phyloP scores from a whole-genome alignment of 768 basidiomycete species.

The Coprinopsis cinerea region DNA sequence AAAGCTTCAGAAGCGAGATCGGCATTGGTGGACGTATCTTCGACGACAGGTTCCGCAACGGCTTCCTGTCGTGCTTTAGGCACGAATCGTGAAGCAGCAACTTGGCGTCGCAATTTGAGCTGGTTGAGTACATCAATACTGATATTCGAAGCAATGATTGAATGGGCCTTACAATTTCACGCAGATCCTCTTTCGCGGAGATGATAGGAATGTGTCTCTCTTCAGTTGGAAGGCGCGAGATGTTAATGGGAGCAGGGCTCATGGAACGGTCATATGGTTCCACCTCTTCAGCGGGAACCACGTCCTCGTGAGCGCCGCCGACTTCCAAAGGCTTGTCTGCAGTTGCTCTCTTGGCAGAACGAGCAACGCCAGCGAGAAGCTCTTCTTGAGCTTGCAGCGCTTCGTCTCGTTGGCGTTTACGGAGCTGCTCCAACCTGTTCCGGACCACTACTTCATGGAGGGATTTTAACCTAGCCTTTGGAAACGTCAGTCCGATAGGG shows the following conservation, averaged over 20 bases:
- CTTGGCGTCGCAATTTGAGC: slow-evolving; percentile 74
- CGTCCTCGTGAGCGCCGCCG: slow-evolving; percentile 27
- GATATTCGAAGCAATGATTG: too few species aligned
- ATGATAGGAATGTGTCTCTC: slow-evolving; percentile 80
- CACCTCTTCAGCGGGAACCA: slow-evolving; percentile 48
- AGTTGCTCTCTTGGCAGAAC: slow-evolving; percentile 35
- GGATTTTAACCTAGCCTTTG: slow-evolving; percentile 81
- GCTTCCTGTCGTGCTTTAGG: slow-evolving; percentile 62
- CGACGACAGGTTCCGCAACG: slow-evolving; percentile 48
- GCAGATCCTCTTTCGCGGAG: slow-evolving; percentile 58
- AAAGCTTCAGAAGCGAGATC: slow-evolving; percentile 87
- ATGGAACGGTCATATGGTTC: slow-evolving; percentile 82
- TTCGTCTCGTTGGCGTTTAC: slow-evolving; percentile 93
- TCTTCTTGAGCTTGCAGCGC: slow-evolving; percentile 93
- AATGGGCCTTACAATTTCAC: slow-evolving; percentile 49
- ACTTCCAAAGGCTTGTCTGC: slow-evolving; percentile 31
- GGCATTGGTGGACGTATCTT: slow-evolving; percentile 54
- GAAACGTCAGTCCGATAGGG: too few species aligned
- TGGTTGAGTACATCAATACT: slow-evolving; percentile 28
- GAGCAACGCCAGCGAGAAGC: slow-evolving; percentile 71
- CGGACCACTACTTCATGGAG: slow-evolving; percentile 96
- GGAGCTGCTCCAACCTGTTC: slow-evolving; percentile 92
- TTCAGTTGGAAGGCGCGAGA: slow-evolving; percentile 62
- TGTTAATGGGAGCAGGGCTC: slow-evolving; percentile 77
- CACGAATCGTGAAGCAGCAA: slow-evolving; percentile 85